These are phyloP conservation scores for Fusarium mexicanum DNA, from an alignment of 2,329 filamentous ascomycete genomes.

Conservation along the genomic window DNA sequence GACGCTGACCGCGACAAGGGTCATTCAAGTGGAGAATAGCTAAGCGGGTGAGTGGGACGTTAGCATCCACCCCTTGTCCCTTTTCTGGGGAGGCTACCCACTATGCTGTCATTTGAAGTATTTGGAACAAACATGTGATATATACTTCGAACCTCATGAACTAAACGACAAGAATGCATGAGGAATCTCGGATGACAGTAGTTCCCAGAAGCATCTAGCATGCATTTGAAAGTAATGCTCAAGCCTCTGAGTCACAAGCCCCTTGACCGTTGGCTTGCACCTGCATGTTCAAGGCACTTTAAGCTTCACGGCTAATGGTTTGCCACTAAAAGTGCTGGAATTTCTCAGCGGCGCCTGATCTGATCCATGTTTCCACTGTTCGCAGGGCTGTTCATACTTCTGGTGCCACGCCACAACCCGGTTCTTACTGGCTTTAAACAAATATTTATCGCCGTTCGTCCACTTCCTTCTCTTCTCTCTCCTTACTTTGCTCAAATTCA, in stretches of 20 bases:
- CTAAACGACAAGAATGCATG: neutral
- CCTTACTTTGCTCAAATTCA: conserved; percentile 14
- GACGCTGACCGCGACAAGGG: conserved; percentile 32
- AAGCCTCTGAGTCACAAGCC: conserved; percentile 7
- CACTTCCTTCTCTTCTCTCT: conserved; percentile 1
- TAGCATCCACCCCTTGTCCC: conserved; percentile 27
- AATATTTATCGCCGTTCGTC: conserved; percentile 34
- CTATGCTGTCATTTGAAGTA: conserved; percentile 29
- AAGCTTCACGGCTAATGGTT: conserved; percentile 22
- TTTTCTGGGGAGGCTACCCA: conserved; percentile 32
- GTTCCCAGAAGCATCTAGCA: neutral
- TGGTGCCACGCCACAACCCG: conserved; percentile 36
- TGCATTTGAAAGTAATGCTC: neutral
- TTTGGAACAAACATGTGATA: conserved; percentile 20
- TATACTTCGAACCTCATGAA: conserved; percentile 2
- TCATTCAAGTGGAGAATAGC: conserved; percentile 21
- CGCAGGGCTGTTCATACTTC: conserved; percentile 27
- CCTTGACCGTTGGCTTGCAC: conserved; percentile 12
- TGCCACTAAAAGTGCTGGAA: conserved; percentile 34
- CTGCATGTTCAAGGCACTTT: neutral
- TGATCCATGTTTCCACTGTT: conserved; percentile 26
- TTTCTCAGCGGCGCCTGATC: conserved; percentile 35
- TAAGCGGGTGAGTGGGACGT: conserved; percentile 30
- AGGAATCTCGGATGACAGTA: neutral
- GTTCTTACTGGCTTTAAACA: conserved; percentile 32